Evolutionary conservation across 1,284 basidiomycete genomes (phyloP), one percentile per base, ranked within the genome.

Genomic region (Trametes versicolor): DNA sequence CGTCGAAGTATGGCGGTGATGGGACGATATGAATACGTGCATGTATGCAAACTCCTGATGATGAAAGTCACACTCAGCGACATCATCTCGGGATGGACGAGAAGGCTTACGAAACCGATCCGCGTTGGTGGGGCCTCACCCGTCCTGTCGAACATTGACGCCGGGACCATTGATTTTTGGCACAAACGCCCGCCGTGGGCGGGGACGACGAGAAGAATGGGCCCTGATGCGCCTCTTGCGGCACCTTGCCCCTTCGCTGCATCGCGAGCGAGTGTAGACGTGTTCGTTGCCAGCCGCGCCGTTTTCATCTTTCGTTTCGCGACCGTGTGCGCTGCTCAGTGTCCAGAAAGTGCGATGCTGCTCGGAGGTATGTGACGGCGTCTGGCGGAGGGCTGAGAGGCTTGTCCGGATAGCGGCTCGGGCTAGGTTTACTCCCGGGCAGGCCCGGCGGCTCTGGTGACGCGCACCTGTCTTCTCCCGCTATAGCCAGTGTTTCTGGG

Each of bases 81-180:
- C 49, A 45, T 27, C n/a, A 57, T 34, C 58, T 45, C 36, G 37
- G 52, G 37, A 49, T 52, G 54, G 61, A 62, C 49, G 49, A 43
- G 54, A 51, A 62, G 27, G 61, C 61, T 57, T 57, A 62, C 61
- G 55, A 54, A 62, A 41, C 61, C 48, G 54, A 62, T 62, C 55
- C 61, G 61, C 54, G 55, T 50, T 55, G 13, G 60, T 21, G 21
- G 32, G 39, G 47, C 19, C 50, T n/a, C 43, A 9, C 60, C 48
- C 32, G 27, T 25, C 53, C 37, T 25, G 34, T 7, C 29, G 39
- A 36, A 23, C 52, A 23, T 27, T 45, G 49, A 32, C 53, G 47
- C 29, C 39, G 12, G 9, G 15, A 9, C 7, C 43, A 39, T 19
- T 32, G 29, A 25, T 21, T 15, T 12, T 36, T 36, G 13, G 39